phyloP scores from a whole-genome alignment of 208 protist species.

The Trypanosoma scelopori region DNA sequence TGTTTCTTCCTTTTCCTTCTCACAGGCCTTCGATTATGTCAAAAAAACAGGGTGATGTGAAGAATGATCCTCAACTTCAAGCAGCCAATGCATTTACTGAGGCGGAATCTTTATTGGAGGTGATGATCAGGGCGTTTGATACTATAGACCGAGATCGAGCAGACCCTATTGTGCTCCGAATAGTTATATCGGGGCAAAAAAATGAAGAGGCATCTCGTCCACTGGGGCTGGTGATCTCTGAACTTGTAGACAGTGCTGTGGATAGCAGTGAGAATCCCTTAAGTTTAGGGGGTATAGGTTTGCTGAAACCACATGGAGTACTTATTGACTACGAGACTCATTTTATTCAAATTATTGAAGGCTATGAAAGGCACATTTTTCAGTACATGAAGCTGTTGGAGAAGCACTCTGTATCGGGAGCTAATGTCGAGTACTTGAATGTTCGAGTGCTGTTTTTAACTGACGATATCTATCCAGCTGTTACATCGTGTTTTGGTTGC shows the following conservation, averaged over 20 bases:
- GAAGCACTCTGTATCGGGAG: conserved; percentile 17
- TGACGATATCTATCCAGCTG: conserved; percentile 48
- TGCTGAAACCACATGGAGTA: conserved; percentile 17
- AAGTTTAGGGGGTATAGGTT: background rate
- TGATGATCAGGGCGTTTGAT: conserved; percentile 43
- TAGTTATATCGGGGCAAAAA: conserved; percentile 46
- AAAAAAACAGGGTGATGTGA: conserved; percentile 3
- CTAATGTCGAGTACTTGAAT: conserved; percentile 25
- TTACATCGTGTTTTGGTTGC: conserved; percentile 26
- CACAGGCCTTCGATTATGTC: background rate
- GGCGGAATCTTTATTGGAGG: conserved; percentile 48
- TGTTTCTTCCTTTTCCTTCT: too few species aligned
- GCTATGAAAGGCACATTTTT: conserved; percentile 58
- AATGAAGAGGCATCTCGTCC: conserved; percentile 19
- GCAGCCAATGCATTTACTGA: conserved; percentile 42
- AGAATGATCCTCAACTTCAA: conserved; percentile 35
- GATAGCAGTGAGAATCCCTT: conserved; percentile 15
- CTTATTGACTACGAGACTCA: conserved; percentile 68
- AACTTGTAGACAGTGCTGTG: conserved; percentile 12
- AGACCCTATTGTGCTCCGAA: conserved; percentile 51
- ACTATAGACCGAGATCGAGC: conserved; percentile 31
- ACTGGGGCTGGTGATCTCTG: conserved; percentile 16
- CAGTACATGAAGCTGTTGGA: conserved; percentile 41
- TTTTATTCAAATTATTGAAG: conserved; percentile 69
- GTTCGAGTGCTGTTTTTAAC: conserved; percentile 60